Evolutionary conservation across 225 moss, liverwort and hornwort genomes (phyloP).

Genomic region (Anthoceros angustus): DNA sequence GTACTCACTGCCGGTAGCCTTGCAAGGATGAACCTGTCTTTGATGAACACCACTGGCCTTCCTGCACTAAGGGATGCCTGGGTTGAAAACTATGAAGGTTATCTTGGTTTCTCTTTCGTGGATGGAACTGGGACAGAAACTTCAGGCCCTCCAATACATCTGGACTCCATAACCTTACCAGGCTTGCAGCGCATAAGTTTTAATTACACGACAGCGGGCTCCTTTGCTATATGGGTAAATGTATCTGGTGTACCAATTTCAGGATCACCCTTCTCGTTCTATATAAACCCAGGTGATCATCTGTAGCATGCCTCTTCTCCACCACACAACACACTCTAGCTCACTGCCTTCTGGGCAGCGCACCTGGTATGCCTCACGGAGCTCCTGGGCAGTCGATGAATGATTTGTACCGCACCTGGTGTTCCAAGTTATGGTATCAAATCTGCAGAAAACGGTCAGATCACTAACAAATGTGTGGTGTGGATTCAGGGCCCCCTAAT

Average conservation of each 20-base stretch:
- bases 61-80: background rate
- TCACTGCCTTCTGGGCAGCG: background rate
- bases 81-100: background rate
- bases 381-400: too few species aligned
- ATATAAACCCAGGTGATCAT: background rate
- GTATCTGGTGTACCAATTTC: background rate
- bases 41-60: background rate
- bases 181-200: background rate
- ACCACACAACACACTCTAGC: background rate
- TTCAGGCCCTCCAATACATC: background rate
- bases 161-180: background rate
- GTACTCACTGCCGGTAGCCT: background rate
- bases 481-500: background rate
- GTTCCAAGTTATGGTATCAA: background rate
- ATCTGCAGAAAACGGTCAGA: background rate
- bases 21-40: background rate
- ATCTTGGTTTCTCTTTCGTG: background rate
- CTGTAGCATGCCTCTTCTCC: background rate
- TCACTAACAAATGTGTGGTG: background rate
- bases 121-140: background rate
- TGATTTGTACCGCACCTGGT: background rate
- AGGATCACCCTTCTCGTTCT: background rate
- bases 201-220: background rate
- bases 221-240: background rate
- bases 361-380: background rate